Percentiles rank a stretch among this genome's conserved stretches.
These are phyloP conservation scores for Papilionanthe hybrid DNA, from an alignment of 116 monocot species.

Conservation along the genomic window DNA sequence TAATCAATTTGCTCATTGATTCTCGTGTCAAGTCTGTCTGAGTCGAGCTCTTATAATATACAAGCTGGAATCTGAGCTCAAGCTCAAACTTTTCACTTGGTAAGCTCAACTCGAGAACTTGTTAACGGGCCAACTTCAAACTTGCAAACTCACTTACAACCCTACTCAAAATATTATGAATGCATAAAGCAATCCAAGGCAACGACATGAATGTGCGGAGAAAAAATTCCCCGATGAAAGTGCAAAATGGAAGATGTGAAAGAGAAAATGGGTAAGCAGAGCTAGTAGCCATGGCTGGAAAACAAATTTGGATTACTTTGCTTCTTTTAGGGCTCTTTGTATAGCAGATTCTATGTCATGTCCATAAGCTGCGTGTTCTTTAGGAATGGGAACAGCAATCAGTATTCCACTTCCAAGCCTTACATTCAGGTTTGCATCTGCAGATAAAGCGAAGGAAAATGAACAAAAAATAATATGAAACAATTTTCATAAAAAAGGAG, in stretches of 20 bases:
- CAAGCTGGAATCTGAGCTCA: too few relatives aligned
- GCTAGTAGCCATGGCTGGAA: not conserved
- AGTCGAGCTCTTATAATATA: too few relatives aligned
- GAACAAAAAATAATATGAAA: slow-evolving; percentile 1
- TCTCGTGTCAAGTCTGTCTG: too few relatives aligned
- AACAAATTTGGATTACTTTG: slow-evolving; percentile 36
- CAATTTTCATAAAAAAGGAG: not conserved
- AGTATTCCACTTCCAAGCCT: slow-evolving; percentile 69
- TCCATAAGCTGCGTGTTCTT: slow-evolving; percentile 75
- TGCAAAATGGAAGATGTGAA: not conserved
- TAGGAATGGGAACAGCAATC: slow-evolving; percentile 91
- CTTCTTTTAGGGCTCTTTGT: slow-evolving; percentile 84
- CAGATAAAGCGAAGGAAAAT: slow-evolving; percentile 9
- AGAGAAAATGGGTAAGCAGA: not conserved
- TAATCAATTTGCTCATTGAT: too few relatives aligned
- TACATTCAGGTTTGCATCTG: slow-evolving; percentile 70
- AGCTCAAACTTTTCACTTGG: too few relatives aligned
- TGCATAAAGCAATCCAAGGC: not conserved
- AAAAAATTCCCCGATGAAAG: not conserved
- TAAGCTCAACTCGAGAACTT: too few relatives aligned
- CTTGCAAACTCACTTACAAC: too few relatives aligned
- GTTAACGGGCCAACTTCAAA: too few relatives aligned
- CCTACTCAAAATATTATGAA: too few relatives aligned
- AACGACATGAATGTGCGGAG: not conserved
- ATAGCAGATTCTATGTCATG: slow-evolving; percentile 80